phyloP scores from a whole-genome alignment of 148 eudicot species.

The Polygonum maritimum region DNA sequence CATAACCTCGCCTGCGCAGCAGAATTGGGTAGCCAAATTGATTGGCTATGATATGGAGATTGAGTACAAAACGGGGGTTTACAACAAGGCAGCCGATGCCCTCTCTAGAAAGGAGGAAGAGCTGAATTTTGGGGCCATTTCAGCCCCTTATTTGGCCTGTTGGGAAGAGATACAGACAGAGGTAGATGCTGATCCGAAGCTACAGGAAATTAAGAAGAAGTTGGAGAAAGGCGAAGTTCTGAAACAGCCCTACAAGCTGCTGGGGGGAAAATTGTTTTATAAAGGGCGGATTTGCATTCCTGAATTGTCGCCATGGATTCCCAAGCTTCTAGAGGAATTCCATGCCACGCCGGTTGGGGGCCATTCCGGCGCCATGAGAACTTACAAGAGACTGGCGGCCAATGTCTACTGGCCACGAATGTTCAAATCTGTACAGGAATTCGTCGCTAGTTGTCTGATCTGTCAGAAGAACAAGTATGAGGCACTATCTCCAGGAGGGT shows the following conservation, averaged over 20 bases:
- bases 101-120: no score
- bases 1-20: no score
- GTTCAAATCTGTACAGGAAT: background rate
- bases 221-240: background rate
- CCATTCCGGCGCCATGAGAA: background rate
- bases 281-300: background rate
- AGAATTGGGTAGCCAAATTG: no score
- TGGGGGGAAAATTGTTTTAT: background rate
- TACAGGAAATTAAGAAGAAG: background rate
- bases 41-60: no score
- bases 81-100: no score
- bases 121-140: no score
- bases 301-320: background rate
- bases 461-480: no score
- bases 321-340: background rate
- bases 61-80: no score
- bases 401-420: background rate
- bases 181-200: background rate
- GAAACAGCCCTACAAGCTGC: background rate
- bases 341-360: background rate
- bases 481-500: no score
- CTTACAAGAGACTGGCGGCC: background rate
- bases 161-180: background rate
- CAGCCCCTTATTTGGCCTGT: background rate
- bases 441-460: background rate